Base-by-base conservation (phyloP, 108 stramenopile species). In the Epipyxis sp. region DNA sequence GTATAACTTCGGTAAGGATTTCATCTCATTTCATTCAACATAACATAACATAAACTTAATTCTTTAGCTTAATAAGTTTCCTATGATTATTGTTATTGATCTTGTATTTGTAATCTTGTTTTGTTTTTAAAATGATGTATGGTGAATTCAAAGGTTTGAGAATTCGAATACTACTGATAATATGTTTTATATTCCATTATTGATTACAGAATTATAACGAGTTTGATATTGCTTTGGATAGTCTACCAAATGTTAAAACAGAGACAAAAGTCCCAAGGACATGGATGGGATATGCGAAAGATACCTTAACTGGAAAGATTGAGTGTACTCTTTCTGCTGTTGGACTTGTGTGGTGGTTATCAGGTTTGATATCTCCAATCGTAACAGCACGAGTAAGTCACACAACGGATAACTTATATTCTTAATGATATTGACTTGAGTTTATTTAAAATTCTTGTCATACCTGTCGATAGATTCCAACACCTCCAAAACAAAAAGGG, bases 331-430 rank as follows among this genome's bases (percentile, higher is more conserved):
- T 50, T 50, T 13, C 13, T 50, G 46, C 46, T 13, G 46, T 50
- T 13, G 46, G 13, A 13, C 20, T 50, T 6, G 46, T 50, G 6
- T 50, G 46, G 46, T 50, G 20, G 6, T 50, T 50, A 20, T 50
- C 46, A 13, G 13, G 46, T 50, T 13, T 50, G 13, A 6, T 50
- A 50, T 6, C 46, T 13, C 46, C 46, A 13, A 20, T 20, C 20
- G 46, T 50, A 20, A 50, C 46, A 50, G 46, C 46, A 50, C 46
- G n/a, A n/a, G n/a, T n/a, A n/a, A n/a, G n/a, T n/a, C n/a, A n/a
- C n/a, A n/a, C n/a, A n/a, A n/a, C n/a, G n/a, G n/a, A n/a, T n/a
- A n/a, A n/a, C n/a, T n/a, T n/a, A n/a, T n/a, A n/a, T n/a, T n/a
- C n/a, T n/a, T n/a, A n/a, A n/a, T n/a, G n/a, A n/a, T n/a, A n/a